Percentiles rank a stretch among this genome's conserved stretches.
phyloP scores from a whole-genome alignment of 495 filamentous ascomycete species.

The Penicillium verhagenii region DNA sequence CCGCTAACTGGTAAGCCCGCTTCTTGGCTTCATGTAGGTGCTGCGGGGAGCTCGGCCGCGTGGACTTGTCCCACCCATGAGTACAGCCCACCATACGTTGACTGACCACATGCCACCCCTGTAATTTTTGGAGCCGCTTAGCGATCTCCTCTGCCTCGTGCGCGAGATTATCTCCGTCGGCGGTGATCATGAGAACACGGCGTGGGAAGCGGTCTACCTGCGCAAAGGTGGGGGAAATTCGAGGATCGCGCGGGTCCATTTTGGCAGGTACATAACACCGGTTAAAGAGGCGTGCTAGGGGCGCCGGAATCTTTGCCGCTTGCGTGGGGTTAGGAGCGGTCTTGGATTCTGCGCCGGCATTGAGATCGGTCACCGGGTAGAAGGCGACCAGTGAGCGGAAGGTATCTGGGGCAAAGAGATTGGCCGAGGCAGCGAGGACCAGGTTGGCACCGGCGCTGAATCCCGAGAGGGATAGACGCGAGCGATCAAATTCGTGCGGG shows the following conservation, averaged over 20 bases:
- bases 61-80: constrained; percentile 42
- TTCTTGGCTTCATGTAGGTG: constrained; percentile 35
- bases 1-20: constrained; percentile 34
- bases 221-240: constrained; percentile 46
- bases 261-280: constrained; percentile 29
- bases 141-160: constrained; percentile 43
- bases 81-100: constrained; percentile 40
- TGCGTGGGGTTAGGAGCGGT: constrained; percentile 23
- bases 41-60: constrained; percentile 22
- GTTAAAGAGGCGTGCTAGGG: constrained; percentile 30
- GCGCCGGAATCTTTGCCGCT: constrained; percentile 23
- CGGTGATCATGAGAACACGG: constrained; percentile 44
- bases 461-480: constrained; percentile 40
- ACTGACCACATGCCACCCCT: constrained; percentile 37
- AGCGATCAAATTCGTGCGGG: constrained; percentile 33
- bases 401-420: constrained; percentile 36
- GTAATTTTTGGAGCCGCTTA: constrained; percentile 23
- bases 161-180: constrained; percentile 40
- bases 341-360: constrained; percentile 19
- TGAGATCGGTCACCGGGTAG: constrained; percentile 43
- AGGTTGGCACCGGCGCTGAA: constrained; percentile 50
- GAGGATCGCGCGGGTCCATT: constrained; percentile 41
- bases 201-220: constrained; percentile 36
- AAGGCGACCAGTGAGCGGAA: constrained; percentile 42
- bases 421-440: constrained; percentile 36